phyloP scores from a whole-genome alignment of 2,329 filamentous ascomycete species.

The Cercospora sp. region DNA sequence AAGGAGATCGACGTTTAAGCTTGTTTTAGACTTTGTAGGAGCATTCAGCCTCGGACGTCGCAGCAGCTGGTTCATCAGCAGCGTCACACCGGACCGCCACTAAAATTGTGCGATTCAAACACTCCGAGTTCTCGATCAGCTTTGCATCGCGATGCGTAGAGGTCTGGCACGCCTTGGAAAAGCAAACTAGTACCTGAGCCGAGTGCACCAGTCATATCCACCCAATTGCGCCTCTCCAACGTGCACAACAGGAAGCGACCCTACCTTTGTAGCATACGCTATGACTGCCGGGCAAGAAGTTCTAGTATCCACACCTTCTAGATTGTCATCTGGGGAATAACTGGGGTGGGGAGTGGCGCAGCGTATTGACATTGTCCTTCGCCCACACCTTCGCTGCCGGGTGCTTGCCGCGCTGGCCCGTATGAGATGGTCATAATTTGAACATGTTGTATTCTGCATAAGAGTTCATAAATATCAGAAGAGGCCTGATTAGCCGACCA shows the following conservation, averaged over 20 bases:
- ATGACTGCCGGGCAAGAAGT: not conserved
- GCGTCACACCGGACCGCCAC: not conserved
- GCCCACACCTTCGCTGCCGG: not conserved
- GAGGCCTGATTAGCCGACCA: not conserved
- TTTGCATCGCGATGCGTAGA: not conserved
- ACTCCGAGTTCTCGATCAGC: not conserved
- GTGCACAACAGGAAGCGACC: not conserved
- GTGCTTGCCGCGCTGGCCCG: not conserved
- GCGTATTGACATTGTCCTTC: not conserved
- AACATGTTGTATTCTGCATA: not conserved
- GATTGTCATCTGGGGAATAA: not conserved
- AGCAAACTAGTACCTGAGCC: not conserved
- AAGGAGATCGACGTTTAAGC: constrained; percentile 20
- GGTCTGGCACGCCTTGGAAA: not conserved
- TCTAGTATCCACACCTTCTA: not conserved
- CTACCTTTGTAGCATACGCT: not conserved
- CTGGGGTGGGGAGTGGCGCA: not conserved
- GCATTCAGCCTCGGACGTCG: constrained; percentile 18
- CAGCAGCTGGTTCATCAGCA: not conserved
- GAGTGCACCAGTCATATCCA: not conserved
- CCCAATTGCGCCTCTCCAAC: not conserved
- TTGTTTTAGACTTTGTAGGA: constrained; percentile 13
- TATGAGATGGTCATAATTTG: not conserved
- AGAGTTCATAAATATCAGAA: not conserved
- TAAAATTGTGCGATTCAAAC: not conserved